A percentile compares a stretch with the other conserved stretches of the same genome.
Evolutionary conservation across 2,329 filamentous ascomycete species (phyloP).

Genomic region (Cyclaneusma minus): DNA sequence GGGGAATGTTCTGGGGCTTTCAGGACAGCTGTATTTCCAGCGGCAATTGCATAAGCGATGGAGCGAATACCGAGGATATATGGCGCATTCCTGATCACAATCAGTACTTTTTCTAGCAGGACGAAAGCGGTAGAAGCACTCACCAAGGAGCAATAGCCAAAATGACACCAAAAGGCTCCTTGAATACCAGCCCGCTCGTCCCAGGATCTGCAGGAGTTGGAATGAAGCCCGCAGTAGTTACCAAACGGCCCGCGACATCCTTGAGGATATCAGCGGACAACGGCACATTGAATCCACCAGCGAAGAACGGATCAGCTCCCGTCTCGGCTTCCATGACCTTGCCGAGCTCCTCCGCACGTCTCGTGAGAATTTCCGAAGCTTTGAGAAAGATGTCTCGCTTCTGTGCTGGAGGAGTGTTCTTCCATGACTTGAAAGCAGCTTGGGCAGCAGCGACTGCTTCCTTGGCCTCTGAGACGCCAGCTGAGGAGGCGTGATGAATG

Average conservation of each 20-base stretch:
- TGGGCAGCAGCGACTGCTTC: slow-evolving; percentile 38
- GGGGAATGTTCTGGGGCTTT: slow-evolving; percentile 59
- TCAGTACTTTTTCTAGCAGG: background rate
- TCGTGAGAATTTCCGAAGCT: slow-evolving; percentile 48
- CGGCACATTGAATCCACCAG: slow-evolving; percentile 25
- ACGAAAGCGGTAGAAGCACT: slow-evolving; percentile 6
- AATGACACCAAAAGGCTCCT: slow-evolving; percentile 67
- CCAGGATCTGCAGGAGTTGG: slow-evolving; percentile 26
- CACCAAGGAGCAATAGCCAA: slow-evolving; percentile 73
- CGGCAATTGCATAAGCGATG: slow-evolving; percentile 52
- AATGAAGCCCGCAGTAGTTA: slow-evolving; percentile 19
- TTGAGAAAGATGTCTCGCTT: slow-evolving; percentile 58
- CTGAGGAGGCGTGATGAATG: slow-evolving; percentile 39
- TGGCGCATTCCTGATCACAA: slow-evolving; percentile 34
- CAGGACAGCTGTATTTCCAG: slow-evolving; percentile 61
- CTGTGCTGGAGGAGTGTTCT: slow-evolving; percentile 37
- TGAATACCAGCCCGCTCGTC: slow-evolving; percentile 46
- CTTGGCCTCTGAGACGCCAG: slow-evolving; percentile 37
- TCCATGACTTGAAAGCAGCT: slow-evolving; percentile 57
- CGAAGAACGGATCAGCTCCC: slow-evolving; percentile 22
- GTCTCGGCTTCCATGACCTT: slow-evolving; percentile 39
- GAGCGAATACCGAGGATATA: slow-evolving; percentile 36
- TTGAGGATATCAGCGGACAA: slow-evolving; percentile 22
- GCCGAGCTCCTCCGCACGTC: slow-evolving; percentile 42
- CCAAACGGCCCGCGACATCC: slow-evolving; percentile 27